These are phyloP conservation scores for Euphorbia celastroides DNA, from an alignment of 441 rosid genomes.

Conservation along the genomic window DNA sequence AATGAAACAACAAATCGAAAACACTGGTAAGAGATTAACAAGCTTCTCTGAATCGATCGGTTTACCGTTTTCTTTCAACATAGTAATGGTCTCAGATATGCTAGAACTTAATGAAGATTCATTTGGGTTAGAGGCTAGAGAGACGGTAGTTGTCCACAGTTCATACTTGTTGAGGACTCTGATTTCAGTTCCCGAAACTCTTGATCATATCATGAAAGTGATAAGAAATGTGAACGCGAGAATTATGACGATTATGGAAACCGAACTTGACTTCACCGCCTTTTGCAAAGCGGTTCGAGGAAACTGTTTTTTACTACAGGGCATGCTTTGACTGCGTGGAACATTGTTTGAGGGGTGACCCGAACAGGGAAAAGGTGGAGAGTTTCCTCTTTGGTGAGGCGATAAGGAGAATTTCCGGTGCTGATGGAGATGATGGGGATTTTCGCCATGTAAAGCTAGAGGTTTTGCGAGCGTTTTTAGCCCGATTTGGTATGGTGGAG, in stretches of 20 bases:
- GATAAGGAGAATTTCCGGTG: slow-evolving; percentile 21
- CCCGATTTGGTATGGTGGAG: slow-evolving; percentile 31
- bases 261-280: background rate
- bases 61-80: slow-evolving; percentile 36
- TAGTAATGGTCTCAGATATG: slow-evolving; percentile 38
- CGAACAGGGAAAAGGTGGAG: slow-evolving; percentile 16
- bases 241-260: background rate
- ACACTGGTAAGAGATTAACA: slow-evolving; percentile 34
- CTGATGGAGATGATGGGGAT: slow-evolving; percentile 26
- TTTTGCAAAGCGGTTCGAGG: slow-evolving; percentile 36
- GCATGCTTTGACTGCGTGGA: slow-evolving; percentile 51
- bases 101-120: slow-evolving; percentile 30
- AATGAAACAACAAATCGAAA: slow-evolving; percentile 22
- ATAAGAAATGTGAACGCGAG: background rate
- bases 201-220: slow-evolving; percentile 21
- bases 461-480: slow-evolving; percentile 29
- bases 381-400: slow-evolving; percentile 12
- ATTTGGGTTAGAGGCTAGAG: slow-evolving; percentile 28
- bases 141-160: slow-evolving; percentile 29
- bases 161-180: slow-evolving; percentile 17
- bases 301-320: slow-evolving; percentile 38
- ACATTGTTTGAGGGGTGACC: slow-evolving; percentile 18
- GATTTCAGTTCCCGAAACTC: slow-evolving; percentile 26
- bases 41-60: slow-evolving; percentile 34
- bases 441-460: slow-evolving; percentile 21